Base-by-base conservation (phyloP, 768 basidiomycete species). In the Amylocystis lapponica region DNA sequence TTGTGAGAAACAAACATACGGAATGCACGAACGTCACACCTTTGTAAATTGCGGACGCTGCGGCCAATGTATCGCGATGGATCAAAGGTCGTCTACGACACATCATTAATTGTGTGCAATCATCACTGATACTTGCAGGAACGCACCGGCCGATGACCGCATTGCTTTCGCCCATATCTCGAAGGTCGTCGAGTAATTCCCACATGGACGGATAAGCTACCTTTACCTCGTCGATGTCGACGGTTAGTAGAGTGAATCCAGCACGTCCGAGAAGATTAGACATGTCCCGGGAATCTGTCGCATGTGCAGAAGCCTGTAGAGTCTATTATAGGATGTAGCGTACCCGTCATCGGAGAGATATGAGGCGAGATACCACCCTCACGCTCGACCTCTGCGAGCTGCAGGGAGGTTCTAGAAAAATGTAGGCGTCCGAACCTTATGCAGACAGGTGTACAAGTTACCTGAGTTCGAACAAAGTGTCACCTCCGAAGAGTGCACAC, bases 361-460 rank as follows among this genome's bases (percentile, higher is more conserved):
- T 91, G 86, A 5, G 94, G 93, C n/a, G 93, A 93, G 41, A 99
- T 86, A 1, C 96, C 96, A 6, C 96, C 96, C 62, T 95, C 85
- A 8, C 93, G 79, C 55, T 99, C 95, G 17, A 83, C 69, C 67
- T 98, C 89, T 7, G 96, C 95, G 0, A 99, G 74, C 56, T 98
- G 96, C 21, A 99, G 72, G 4, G 94, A 76, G 27, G 96, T 94
- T 54, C 95, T 90, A 52, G 5, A 6, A 22, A n/a, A 36, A 17
- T 33, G 6, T 39, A 33, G 34, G 16, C 21, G 4, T 14, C 14
- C 16, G 12, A 31, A 34, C 16, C 16, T 12, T 23, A 51, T 16
- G 20, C 21, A 17, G 43, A 20, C 32, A 3, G 29, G 30, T 20
- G 16, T 32, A 23, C n/a, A 21, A 50, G 56, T 41, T 51, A 84